These are phyloP conservation scores for Talaromyces sp. DNA, from an alignment of 2,329 filamentous ascomycete species.

Conservation along the genomic window DNA sequence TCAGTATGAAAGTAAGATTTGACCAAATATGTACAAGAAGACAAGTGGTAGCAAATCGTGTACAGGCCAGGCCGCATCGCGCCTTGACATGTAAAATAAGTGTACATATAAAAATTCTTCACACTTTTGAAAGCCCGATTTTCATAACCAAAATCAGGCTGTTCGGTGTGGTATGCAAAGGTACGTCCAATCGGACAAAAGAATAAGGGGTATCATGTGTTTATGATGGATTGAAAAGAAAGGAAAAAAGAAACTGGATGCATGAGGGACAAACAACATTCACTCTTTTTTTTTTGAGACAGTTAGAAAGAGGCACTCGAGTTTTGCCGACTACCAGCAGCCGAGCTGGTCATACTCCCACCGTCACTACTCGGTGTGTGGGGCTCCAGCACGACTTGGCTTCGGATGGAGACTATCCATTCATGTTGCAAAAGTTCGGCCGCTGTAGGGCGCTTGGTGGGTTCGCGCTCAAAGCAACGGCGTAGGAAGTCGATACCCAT, in stretches of 20 bases:
- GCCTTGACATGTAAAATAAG: neutral
- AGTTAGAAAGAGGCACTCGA: constrained; percentile 7
- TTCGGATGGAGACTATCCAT: constrained; percentile 62
- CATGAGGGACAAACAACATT: neutral
- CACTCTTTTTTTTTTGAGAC: neutral
- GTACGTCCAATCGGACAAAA: neutral
- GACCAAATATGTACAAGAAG: neutral
- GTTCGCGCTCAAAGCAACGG: constrained; percentile 82
- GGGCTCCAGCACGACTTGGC: constrained; percentile 44
- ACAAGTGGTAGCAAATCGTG: neutral
- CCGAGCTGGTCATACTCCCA: constrained; percentile 27
- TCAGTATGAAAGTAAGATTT: neutral
- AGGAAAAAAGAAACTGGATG: neutral
- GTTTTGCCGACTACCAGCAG: constrained; percentile 9
- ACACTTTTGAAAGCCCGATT: neutral
- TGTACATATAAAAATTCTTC: neutral
- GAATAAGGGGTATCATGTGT: neutral
- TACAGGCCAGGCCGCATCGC: neutral
- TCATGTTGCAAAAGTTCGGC: constrained; percentile 90
- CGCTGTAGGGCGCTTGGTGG: constrained; percentile 71
- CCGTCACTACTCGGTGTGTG: constrained; percentile 34
- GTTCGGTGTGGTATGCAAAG: neutral
- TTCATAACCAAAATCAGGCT: neutral
- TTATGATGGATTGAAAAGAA: neutral
- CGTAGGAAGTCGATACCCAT: constrained; percentile 83